These are phyloP conservation scores for Scedosporium minutisporum DNA, from an alignment of 2,329 filamentous ascomycete genomes.

Conservation along the genomic window DNA sequence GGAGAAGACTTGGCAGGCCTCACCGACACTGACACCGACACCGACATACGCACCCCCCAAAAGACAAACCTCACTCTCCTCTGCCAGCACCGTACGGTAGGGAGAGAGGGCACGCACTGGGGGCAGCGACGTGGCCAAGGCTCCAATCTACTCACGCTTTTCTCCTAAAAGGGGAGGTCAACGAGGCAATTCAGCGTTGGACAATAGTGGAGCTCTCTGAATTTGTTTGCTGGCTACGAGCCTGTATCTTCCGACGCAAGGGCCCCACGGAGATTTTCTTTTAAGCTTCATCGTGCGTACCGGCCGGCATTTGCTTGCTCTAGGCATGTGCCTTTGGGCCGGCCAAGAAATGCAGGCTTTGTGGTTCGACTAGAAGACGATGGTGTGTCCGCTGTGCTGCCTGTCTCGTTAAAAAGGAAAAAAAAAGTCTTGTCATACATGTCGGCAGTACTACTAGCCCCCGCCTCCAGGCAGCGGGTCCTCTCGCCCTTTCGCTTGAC, in stretches of 20 bases:
- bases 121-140: too few relatives aligned
- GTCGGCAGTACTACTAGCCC: background rate
- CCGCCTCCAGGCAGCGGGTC: background rate
- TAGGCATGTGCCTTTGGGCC: too few relatives aligned
- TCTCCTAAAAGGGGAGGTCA: too few relatives aligned
- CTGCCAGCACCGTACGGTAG: background rate
- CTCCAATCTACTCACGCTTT: too few relatives aligned
- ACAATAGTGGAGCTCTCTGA: background rate
- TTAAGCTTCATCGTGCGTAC: background rate
- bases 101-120: too few relatives aligned
- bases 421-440: background rate
- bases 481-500: background rate
- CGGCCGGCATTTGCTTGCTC: background rate
- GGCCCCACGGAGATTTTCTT: too few relatives aligned
- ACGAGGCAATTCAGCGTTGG: too few relatives aligned
- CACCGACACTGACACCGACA: background rate
- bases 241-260: too few relatives aligned
- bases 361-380: too few relatives aligned
- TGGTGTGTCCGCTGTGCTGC: background rate
- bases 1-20: background rate
- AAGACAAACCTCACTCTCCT: background rate
- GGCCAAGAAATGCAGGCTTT: background rate
- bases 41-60: background rate
- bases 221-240: background rate
- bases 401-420: background rate